Percentiles rank a stretch among this genome's conserved stretches.
Conservation (phyloP, 805 yeast species). For the Yarrowia keelungensis region DNA sequence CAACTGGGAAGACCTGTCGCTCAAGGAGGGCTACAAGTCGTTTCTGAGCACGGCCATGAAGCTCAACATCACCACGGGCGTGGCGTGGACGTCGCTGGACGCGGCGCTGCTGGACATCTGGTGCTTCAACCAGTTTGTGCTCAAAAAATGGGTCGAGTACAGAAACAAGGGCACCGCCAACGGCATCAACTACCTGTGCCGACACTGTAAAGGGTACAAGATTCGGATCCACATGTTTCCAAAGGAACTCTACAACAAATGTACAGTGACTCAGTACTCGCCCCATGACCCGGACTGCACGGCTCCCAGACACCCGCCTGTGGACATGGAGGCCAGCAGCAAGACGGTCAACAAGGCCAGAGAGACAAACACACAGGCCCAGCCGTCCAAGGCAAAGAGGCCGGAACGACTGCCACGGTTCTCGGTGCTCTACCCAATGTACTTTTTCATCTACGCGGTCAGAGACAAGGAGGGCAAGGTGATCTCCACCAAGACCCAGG, state of each 20-base stretch:
- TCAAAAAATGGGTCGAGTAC: constrained; percentile 36
- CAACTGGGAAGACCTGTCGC: constrained; percentile 34
- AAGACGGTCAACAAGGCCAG: constrained; percentile 26
- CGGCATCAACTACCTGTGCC: constrained; percentile 35
- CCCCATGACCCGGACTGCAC: constrained; percentile 30
- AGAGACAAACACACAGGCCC: not conserved
- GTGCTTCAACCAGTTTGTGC: constrained; percentile 38
- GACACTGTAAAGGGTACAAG: constrained; percentile 34
- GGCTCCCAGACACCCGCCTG: constrained; percentile 22
- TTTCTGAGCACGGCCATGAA: constrained; percentile 33
- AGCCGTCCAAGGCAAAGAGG: constrained; percentile 6
- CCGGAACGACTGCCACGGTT: constrained; percentile 31
- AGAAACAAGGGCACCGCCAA: constrained; percentile 37
- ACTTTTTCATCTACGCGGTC: constrained; percentile 36
- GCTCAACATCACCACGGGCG: constrained; percentile 30
- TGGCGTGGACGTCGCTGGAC: constrained; percentile 35
- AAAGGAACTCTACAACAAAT: constrained; percentile 29
- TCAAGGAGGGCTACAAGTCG: constrained; percentile 37
- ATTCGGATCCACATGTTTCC: constrained; percentile 35
- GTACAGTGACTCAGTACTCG: constrained; percentile 30
- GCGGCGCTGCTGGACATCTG: constrained; percentile 29
- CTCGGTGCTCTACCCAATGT: constrained; percentile 34
- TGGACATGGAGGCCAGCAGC: constrained; percentile 23
- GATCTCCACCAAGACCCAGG: constrained; percentile 18
- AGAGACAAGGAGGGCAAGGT: constrained; percentile 28